Evolutionary conservation across 768 basidiomycete species (phyloP).

Genomic region (Mycena belliarum): DNA sequence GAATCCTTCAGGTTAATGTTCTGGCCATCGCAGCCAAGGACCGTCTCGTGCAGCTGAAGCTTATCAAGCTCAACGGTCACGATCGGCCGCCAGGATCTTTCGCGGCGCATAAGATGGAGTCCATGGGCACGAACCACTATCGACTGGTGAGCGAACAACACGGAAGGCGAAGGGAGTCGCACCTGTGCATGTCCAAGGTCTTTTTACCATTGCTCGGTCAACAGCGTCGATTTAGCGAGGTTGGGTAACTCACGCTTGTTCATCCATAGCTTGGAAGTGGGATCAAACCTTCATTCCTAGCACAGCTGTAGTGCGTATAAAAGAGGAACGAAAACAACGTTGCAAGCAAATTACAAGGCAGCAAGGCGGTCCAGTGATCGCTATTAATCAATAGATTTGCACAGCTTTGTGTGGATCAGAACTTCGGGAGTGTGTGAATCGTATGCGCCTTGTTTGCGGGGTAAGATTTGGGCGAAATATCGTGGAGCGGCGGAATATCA

Average conservation of each 20-base stretch:
- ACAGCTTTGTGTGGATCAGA: not conserved
- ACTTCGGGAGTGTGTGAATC: too few relatives aligned
- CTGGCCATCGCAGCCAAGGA: constrained; percentile 69
- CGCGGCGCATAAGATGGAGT: constrained; percentile 52
- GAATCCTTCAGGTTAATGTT: constrained; percentile 62
- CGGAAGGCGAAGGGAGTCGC: not conserved
- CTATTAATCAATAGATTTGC: too few relatives aligned
- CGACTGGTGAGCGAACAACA: not conserved
- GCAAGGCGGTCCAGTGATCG: too few relatives aligned
- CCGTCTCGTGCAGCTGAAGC: constrained; percentile 52
- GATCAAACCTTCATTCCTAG: constrained; percentile 6
- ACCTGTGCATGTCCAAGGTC: constrained; percentile 20
- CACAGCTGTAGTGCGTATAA: not conserved
- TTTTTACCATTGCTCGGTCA: not conserved
- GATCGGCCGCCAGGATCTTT: constrained; percentile 69
- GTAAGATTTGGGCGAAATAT: too few relatives aligned
- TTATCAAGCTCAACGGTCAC: constrained; percentile 57
- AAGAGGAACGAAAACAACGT: too few relatives aligned
- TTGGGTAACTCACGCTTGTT: constrained; percentile 3
- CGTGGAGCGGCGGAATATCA: too few relatives aligned
- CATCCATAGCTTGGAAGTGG: not conserved
- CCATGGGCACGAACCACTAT: constrained; percentile 46
- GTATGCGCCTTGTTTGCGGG: too few relatives aligned
- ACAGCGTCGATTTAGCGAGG: not conserved
- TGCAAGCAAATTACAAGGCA: not conserved